These are phyloP conservation scores for Erythrophleum fordii DNA, from an alignment of 306 rosid genomes.

Conservation along the genomic window DNA sequence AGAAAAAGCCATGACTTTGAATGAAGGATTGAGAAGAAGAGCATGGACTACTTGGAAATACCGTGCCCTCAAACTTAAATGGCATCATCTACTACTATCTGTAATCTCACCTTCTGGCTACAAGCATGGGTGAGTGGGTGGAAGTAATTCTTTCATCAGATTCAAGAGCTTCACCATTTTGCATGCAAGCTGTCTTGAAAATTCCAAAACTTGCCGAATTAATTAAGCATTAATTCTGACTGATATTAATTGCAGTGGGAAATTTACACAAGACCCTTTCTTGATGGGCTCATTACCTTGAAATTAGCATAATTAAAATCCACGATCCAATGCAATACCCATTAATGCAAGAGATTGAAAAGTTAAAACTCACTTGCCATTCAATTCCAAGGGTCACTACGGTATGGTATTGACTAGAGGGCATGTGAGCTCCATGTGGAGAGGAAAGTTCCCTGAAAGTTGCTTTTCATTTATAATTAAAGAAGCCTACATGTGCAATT, in stretches of 20 bases:
- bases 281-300: not conserved
- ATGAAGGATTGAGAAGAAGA: slow-evolving; percentile 9
- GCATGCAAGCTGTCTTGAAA: not conserved
- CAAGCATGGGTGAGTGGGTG: not conserved
- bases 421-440: slow-evolving; percentile 57
- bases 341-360: not conserved
- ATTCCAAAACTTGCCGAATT: not conserved
- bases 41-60: slow-evolving; percentile 14
- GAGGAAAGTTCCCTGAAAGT: slow-evolving; percentile 36
- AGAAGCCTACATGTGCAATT: slow-evolving; percentile 7
- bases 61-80: slow-evolving; percentile 8
- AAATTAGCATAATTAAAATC: not conserved
- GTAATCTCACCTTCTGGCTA: slow-evolving; percentile 26
- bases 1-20: not conserved
- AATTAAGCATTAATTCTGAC: not conserved
- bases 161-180: not conserved
- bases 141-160: not conserved
- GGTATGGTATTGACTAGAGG: slow-evolving; percentile 35
- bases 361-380: not conserved
- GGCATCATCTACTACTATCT: slow-evolving; percentile 25
- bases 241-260: too few relatives aligned
- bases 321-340: slow-evolving; percentile 7
- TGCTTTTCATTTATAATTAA: slow-evolving; percentile 35
- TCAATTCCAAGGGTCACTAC: not conserved
- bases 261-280: not conserved